Evolutionary conservation across 345 rosid species (phyloP), one percentile per base, ranked within the genome.

Genomic region (Syzygium oleosum): DNA sequence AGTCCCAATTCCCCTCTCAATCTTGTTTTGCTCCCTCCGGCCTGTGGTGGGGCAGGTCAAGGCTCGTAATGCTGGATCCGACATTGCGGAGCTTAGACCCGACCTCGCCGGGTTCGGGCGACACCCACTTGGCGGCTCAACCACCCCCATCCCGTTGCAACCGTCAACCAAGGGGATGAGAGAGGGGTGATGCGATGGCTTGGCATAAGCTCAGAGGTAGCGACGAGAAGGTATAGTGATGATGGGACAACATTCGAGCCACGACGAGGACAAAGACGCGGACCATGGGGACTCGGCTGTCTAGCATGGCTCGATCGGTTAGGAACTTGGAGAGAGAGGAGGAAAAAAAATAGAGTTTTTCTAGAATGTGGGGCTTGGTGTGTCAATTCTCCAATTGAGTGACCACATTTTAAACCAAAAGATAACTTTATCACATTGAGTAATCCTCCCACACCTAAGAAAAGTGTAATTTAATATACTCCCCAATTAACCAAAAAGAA

Each of bases 181-280:
- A 25, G 12, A 27, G 34, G 17, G 34, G 34, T 1, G 1, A 59
- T 25, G 29, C 2, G 2, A 3, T 2, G 14, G 14, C 27, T 27
- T 61, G 29, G 68, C 17, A 43, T 5, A n/a, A 61, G 34, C 68
- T 61, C 6, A 5, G 17, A 0, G 34, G 61, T 10, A 22, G 1
- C 59, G 27, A 22, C 0, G 5, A 55, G 27, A 25, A 55, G 59
- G 29, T 0, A 58, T n/a, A 2, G 0, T 65, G 78, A 15, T 31
- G 41, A 65, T 29, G 41, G 43, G 78, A 65, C 22, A 65, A 7
- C 11, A 17, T 68, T 23, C 1, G 79, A 34, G 46, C 3, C 1
- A 4, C 2, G 46, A 17, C 2, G 22, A 2, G 0, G 5, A 68
- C 3, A 19, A 2, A 68, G 1, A 17, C 0, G 5, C 4, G 10